Evolutionary conservation across 148 eudicot species (phyloP), one percentile per base, ranked within the genome.

Genomic region (Dysphania ambrosioides): DNA sequence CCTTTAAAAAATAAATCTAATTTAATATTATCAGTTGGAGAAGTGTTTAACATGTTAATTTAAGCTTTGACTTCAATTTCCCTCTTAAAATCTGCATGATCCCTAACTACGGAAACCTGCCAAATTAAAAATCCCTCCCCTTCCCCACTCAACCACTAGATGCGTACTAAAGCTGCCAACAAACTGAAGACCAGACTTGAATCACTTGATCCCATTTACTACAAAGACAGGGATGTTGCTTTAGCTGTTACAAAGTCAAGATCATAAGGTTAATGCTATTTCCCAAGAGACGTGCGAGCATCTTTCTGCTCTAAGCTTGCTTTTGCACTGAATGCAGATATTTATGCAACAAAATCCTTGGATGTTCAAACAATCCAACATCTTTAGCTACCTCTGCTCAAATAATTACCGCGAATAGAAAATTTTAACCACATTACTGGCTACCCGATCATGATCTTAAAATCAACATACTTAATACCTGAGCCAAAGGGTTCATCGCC

Each of bases 281-380:
- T 19, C 72, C 56, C 27, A 44, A 1, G 41, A 63, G 19, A 27
- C 97, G 61, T 81, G 90, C 99, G 78, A 73, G 87, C 89, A 66
- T 85, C 80, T 87, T 90, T 96, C 81, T 92, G 94, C 47, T 80
- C 82, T 63, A 85, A 30, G 77, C 82, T 86, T 30, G 97, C 92
- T 86, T 86, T 92, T 57, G 90, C 80, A 80, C 97, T 96, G 67
- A 96, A 96, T 67, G 97, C 86, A 19, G 97, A 96, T 72, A 96
- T 78, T 74, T 90, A 92, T 3, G 89, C 93, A 38, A 96, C 99
- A 72, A 96, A 96, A 66, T 90, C 99, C 81, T 89, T 96, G 68
- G 92, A 96, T n/a, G 72, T 96, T 96, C 82, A 92, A 81, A 18
- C 97, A 97, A 82, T 96, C 99, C 61, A 88, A 94, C 99, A 92